Evolutionary conservation across 805 yeast genomes (phyloP).

Genomic region (Pichia sporocuriosa): DNA sequence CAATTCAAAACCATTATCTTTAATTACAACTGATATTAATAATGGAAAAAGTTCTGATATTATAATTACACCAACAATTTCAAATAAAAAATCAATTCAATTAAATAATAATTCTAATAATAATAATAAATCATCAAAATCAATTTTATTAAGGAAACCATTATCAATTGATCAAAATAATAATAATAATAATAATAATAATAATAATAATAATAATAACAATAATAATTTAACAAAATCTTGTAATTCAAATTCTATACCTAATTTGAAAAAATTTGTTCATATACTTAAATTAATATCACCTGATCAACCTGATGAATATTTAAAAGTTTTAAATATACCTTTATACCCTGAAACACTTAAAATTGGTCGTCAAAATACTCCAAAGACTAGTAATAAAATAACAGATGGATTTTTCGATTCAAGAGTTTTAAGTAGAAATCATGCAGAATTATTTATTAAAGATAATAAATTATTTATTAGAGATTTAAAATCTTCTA

Average conservation of each 20-base stretch:
- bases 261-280: constrained; percentile 27
- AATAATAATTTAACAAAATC: not conserved
- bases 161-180: not conserved
- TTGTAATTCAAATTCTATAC: not conserved
- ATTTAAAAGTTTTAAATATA: constrained; percentile 64
- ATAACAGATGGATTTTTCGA: constrained; percentile 89
- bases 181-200: not conserved
- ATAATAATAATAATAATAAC: not conserved
- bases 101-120: no score
- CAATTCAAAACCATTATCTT: not conserved
- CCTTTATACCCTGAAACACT: constrained; percentile 79
- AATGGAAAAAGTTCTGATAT: not conserved
- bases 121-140: not conserved
- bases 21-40: not conserved
- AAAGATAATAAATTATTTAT: constrained; percentile 59
- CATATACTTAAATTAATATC: constrained; percentile 69
- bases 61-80: not conserved
- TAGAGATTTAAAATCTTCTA: constrained; percentile 82
- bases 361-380: constrained; percentile 86
- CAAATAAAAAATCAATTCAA: not conserved
- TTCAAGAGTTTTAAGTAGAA: constrained; percentile 84
- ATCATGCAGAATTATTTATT: constrained; percentile 86
- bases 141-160: not conserved
- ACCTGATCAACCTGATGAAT: constrained; percentile 62
- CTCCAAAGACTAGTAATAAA: constrained; percentile 49